phyloP scores from a whole-genome alignment of 1,139 yeast genomes.

The Diutina pseudorugosa region DNA sequence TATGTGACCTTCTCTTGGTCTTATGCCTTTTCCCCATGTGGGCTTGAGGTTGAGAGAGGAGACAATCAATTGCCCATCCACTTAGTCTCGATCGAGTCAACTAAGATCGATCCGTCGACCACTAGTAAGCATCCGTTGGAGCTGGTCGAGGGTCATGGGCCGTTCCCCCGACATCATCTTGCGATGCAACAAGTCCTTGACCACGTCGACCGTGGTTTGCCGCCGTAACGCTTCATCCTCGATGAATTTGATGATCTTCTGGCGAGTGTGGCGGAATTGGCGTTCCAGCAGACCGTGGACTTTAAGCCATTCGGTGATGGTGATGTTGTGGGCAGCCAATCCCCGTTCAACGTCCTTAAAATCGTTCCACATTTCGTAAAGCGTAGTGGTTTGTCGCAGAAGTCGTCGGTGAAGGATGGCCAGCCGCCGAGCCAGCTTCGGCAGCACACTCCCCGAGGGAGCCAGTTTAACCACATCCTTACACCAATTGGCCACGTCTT shows the following conservation, averaged over 20 bases:
- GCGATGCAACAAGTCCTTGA: constrained; percentile 20
- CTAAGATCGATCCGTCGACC: constrained; percentile 21
- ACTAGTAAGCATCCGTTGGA: constrained; percentile 25
- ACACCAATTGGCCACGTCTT: not conserved
- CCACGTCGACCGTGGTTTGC: constrained; percentile 13
- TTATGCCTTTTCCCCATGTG: too few relatives aligned
- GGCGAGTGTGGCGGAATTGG: constrained; percentile 23
- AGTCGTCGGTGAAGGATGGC: not conserved
- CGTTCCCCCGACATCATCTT: constrained; percentile 13
- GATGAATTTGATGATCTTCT: constrained; percentile 21
- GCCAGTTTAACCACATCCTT: not conserved
- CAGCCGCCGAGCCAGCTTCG: not conserved
- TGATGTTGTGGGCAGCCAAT: constrained; percentile 16
- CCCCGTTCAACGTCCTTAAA: constrained; percentile 20
- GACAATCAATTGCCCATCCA: too few relatives aligned
- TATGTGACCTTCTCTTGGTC: too few relatives aligned
- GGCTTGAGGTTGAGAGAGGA: too few relatives aligned
- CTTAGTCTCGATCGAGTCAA: too few relatives aligned
- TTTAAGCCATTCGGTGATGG: constrained; percentile 25
- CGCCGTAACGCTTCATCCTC: constrained; percentile 21
- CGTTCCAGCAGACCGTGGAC: constrained; percentile 24
- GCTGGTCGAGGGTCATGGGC: constrained; percentile 29
- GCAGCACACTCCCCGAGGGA: not conserved
- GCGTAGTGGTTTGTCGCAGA: constrained; percentile 21
- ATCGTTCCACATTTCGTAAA: constrained; percentile 30